Evolutionary conservation across 768 basidiomycete genomes (phyloP).

Genomic region (Tulasnella calospora): DNA sequence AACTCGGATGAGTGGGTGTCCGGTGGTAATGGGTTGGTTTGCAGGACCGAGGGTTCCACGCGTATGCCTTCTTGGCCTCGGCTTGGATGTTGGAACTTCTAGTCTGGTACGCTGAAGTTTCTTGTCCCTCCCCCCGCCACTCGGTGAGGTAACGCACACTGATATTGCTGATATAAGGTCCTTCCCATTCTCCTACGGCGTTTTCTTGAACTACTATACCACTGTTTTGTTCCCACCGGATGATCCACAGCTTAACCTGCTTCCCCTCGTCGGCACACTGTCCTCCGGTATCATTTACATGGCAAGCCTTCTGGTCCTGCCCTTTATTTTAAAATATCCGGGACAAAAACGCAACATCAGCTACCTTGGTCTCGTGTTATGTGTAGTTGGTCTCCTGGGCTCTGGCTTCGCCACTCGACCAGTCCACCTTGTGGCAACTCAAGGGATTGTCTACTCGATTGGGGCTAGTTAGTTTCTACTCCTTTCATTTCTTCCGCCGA

Average conservation of each 20-base stretch:
- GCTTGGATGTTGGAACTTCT: constrained; percentile 21
- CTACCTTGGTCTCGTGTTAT: constrained; percentile 7
- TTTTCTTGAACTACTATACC: constrained; percentile 24
- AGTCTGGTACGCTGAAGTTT: constrained; percentile 16
- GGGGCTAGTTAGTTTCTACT: constrained; percentile 12
- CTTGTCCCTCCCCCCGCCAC: background rate
- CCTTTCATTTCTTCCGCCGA: background rate
- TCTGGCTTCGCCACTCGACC: constrained; percentile 20
- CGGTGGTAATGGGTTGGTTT: background rate
- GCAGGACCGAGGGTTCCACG: constrained; percentile 22
- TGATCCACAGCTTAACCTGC: constrained; percentile 8
- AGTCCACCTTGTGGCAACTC: constrained; percentile 12
- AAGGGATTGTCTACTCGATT: constrained; percentile 21
- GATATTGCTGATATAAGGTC: background rate
- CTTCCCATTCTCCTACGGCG: constrained; percentile 21
- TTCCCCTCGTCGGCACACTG: constrained; percentile 22
- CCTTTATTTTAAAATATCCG: constrained; percentile 17
- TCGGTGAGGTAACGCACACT: background rate
- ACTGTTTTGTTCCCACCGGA: constrained; percentile 9
- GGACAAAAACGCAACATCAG: constrained; percentile 18
- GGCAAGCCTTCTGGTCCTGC: constrained; percentile 20
- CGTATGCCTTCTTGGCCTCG: constrained; percentile 21
- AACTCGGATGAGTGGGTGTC: background rate
- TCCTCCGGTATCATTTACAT: constrained; percentile 24
- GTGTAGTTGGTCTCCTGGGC: constrained; percentile 11